Evolutionary conservation across 257 asterid species (phyloP), one percentile per base, ranked within the genome.

Genomic region (Salvia hispanica): DNA sequence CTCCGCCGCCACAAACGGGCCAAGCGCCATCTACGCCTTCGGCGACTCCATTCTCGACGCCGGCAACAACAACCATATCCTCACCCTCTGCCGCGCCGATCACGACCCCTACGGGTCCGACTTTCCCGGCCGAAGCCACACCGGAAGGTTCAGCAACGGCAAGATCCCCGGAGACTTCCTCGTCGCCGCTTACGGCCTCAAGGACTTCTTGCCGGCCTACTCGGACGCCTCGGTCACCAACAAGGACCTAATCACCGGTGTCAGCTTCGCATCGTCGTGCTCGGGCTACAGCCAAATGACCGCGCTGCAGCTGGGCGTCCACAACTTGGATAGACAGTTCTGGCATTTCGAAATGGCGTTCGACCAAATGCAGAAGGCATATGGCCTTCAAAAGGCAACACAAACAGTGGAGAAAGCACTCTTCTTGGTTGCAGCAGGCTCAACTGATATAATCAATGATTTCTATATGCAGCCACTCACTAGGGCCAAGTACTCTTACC

Each of bases 351-450:
- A 57, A 40, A 33, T 5, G 4, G 62, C 45, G 28, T 11, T 57
- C 16, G 28, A 0, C 9, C 1, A 2, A 8, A 57, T 57, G 44
- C 5, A 13, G 0, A 50, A 2, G 7, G 6, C n/a, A 45, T 5
- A 12, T 8, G 82, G 83, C 11, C 9, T 2, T n/a, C 5, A 9
- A 12, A 62, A 75, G 52, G 63, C 69, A 14, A 66, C 39, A 0
- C 64, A 36, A 64, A 15, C 67, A 11, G 69, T 82, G 4, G 64
- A 45, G 47, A 55, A 72, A 2, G 71, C 78, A 6, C 8, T 82
- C 60, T 69, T 72, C 45, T 4, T 83, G 40, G 40, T 82, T 21
- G 58, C 73, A 0, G 77, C 60, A 0, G 86, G 84, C 3, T 70
- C 7, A 71, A 76, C 46, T 25, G 86, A 82, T 14, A 58, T 80